Evolutionary conservation across 345 rosid genomes (phyloP).

Genomic region (Triadica sebifera): DNA sequence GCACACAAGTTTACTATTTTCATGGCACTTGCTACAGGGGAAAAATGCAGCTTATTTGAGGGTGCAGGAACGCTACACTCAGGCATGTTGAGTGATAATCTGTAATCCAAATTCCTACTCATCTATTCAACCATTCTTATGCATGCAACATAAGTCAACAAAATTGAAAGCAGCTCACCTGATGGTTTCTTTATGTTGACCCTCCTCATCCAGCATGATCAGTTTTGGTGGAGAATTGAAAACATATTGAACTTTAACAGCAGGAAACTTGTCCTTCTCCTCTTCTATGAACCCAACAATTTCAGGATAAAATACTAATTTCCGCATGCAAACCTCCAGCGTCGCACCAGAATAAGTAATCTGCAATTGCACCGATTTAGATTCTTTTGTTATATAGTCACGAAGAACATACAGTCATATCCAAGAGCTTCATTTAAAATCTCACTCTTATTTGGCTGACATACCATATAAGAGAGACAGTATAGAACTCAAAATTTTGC

Average conservation of each 20-base stretch:
- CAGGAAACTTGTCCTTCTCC: constrained; percentile 78
- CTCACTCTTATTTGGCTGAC: not conserved
- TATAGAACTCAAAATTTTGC: not conserved
- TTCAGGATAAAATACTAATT: constrained; percentile 89
- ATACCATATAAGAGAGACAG: too few species aligned
- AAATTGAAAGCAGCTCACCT: constrained; percentile 13
- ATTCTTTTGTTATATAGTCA: not conserved
- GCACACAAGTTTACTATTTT: not conserved
- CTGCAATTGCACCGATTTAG: constrained; percentile 39
- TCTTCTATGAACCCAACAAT: constrained; percentile 87
- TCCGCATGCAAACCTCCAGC: constrained; percentile 92
- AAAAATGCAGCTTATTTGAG: too few species aligned
- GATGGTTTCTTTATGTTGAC: constrained; percentile 42
- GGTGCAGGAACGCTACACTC: too few species aligned
- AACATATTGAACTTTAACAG: constrained; percentile 63
- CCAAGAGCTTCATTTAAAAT: not conserved
- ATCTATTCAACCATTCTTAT: not conserved
- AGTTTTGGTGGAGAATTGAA: constrained; percentile 95
- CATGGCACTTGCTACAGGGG: not conserved
- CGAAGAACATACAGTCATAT: not conserved
- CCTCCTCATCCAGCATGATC: constrained; percentile 83
- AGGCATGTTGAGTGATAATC: not conserved
- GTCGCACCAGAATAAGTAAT: constrained; percentile 73
- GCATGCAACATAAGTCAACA: not conserved
- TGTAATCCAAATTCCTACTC: not conserved